Percentiles rank a stretch among this genome's conserved stretches.
These are phyloP conservation scores for Malus orientalis DNA, from an alignment of 306 rosid species.

Conservation along the genomic window DNA sequence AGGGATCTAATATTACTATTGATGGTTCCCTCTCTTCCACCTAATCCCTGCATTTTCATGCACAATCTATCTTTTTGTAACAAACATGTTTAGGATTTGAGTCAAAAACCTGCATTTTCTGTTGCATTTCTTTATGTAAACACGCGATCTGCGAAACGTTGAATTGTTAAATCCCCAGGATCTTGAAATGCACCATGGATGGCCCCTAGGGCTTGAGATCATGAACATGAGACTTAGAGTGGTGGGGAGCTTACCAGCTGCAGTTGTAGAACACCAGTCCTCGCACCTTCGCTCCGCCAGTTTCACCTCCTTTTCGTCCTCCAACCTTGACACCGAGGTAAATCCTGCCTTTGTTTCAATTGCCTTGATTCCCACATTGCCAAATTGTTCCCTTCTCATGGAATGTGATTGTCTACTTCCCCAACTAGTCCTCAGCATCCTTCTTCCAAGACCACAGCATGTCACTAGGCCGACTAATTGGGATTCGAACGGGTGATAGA, in stretches of 20 bases:
- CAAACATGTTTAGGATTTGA: neutral
- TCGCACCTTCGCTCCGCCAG: conserved; percentile 44
- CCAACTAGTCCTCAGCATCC: conserved; percentile 58
- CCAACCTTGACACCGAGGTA: conserved; percentile 86
- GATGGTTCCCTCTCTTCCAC: neutral
- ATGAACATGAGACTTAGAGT: conserved; percentile 47
- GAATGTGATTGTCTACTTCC: neutral
- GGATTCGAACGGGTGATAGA: conserved; percentile 40
- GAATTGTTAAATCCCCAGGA: conserved; percentile 28
- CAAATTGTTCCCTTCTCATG: neutral
- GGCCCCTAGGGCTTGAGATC: conserved; percentile 81
- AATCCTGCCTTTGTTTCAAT: neutral
- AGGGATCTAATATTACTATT: too few relatives aligned
- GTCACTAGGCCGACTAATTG: conserved; percentile 68
- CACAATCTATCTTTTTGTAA: neutral
- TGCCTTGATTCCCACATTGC: neutral
- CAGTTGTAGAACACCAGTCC: conserved; percentile 22
- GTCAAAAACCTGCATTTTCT: neutral
- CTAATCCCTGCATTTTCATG: neutral
- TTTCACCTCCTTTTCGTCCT: conserved; percentile 76
- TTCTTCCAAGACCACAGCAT: conserved; percentile 74
- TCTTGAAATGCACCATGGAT: conserved; percentile 45
- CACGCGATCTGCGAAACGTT: neutral
- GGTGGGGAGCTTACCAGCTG: conserved; percentile 30
- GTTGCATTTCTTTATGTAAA: neutral